Base-by-base conservation (phyloP, 345 rosid species). In the Nasturtium officinale region DNA sequence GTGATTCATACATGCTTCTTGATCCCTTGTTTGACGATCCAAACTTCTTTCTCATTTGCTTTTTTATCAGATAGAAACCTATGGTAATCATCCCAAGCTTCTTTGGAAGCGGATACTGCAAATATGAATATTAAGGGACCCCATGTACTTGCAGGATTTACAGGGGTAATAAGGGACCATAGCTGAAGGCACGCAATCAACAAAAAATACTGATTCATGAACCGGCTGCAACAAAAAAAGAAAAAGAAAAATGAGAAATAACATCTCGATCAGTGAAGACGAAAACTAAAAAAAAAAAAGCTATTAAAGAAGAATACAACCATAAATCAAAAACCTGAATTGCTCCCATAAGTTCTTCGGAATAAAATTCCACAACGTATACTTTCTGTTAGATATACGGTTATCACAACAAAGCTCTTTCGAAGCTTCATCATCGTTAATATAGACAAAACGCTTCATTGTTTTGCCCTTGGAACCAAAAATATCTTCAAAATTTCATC, bases 1-100 rank as follows among this genome's bases (percentile, higher is more conserved):
- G 38, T 60, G 38, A 67, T 71, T 13, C 82, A 59, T 87, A 95
- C 99, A 87, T 85, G 96, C 76, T 82, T 87, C 77, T 87, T 95
- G 74, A 79, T 75, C 67, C 94, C 97, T 28, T 85, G 83, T 78
- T 73, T 82, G 51, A 86, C 98, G 83, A 95, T 75, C 99, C 99
- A 95, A 37, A 95, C 94, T 85, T 85, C 86, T 85, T 87, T 95
- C 87, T 90, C 96, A 77, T 95, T 95, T 13, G 97, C 98, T 84
- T 88, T 91, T 86, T 88, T 90, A 83, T 95, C 99, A 5, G 97
- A 95, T 21, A 91, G 84, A 80, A 83, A 91, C 84, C 98, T 84
- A 65, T 91, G 91, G 80, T 95, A 95, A 82, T 95, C 99, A 87
- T 95, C 99, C 99, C 99, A 95, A 63, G 99, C 99, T 85, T 95